phyloP scores from a whole-genome alignment of 495 filamentous ascomycete species.

The Penicillium coffeae region DNA sequence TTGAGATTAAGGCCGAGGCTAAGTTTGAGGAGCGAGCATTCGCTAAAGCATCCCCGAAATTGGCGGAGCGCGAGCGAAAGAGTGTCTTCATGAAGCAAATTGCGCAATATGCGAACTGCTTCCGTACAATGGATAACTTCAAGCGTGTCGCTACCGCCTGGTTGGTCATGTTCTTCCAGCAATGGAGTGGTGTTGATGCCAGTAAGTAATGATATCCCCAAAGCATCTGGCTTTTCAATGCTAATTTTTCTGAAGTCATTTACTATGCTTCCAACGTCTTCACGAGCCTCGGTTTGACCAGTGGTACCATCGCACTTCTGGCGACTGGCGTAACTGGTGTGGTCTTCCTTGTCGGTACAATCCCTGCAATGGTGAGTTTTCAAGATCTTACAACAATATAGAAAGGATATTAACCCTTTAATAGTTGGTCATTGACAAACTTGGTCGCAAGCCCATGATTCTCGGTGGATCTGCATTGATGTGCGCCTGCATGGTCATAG shows the following conservation, averaged over 20 bases:
- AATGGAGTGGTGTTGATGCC: conserved; percentile 42
- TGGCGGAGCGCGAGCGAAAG: conserved; percentile 25
- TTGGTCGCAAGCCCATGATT: conserved; percentile 73
- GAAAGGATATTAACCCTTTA: conserved; percentile 49
- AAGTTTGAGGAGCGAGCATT: conserved; percentile 39
- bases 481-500: conserved; percentile 43
- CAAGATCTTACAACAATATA: too few relatives aligned
- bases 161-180: conserved; percentile 43
- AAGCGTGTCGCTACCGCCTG: conserved; percentile 36
- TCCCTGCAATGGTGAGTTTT: conserved; percentile 74
- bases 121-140: conserved; percentile 38
- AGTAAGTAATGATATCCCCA: conserved; percentile 13
- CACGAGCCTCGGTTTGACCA: conserved; percentile 80
- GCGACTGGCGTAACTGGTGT: conserved; percentile 58
- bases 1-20: conserved; percentile 41
- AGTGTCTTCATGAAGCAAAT: conserved; percentile 33
- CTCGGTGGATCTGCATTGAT: conserved; percentile 56
- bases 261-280: conserved; percentile 39
- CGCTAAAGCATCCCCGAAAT: conserved; percentile 33
- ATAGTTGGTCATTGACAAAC: conserved; percentile 62
- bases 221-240: neutral
- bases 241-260: conserved; percentile 16
- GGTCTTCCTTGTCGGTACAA: conserved; percentile 66
- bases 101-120: conserved; percentile 34
- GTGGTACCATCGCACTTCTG: conserved; percentile 68